Base-by-base conservation (phyloP, 108 stramenopile species). In the Cyclotella atomus region DNA sequence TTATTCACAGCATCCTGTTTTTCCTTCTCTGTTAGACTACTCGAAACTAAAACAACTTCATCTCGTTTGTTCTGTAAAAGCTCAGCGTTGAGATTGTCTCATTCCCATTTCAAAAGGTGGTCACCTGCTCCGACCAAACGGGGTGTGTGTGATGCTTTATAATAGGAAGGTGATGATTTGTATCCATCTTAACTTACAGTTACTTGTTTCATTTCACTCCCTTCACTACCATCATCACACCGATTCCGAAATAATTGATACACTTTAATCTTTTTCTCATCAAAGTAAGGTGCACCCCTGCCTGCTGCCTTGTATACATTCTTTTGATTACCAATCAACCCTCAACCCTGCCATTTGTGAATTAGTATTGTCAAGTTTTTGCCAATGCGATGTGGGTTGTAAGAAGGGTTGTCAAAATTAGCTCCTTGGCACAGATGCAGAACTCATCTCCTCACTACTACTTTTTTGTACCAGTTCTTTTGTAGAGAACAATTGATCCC, bases 241-340 rank as follows among this genome's bases (percentile, higher is more conserved):
- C 38, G 6, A 12, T 16, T 53, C 8, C 15, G 10, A 16, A 53
- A 16, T 12, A 53, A 16, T 16, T 53, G 52, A 16, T 12, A 53
- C 52, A 53, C 7, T 53, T 53, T 53, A 16, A 53, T 53, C 15
- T 53, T 53, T 16, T 53, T 53, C 52, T 53, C 52, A 16, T 53
- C 10, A 16, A 53, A 53, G 52, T 14, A 53, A 7, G 52, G 52
- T 7, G 52, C 52, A 53, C 52, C 52, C 52, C 17, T 53, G 5
- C 52, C 52, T 53, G 52, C 52, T 53, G 52, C 52, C 52, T 53
- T 53, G 52, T 12, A 53, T 16, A 53, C 52, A 16, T 7, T 16
- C 52, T 53, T 53, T 16, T 53, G 52, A 53, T 16, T 53, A 17
- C 52, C 52, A n/a, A n/a, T n/a, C n/a, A n/a, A n/a, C n/a, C n/a